These are phyloP conservation scores for Guadua angustifolia DNA, from an alignment of 176 grass and related monocot species.

Conservation along the genomic window DNA sequence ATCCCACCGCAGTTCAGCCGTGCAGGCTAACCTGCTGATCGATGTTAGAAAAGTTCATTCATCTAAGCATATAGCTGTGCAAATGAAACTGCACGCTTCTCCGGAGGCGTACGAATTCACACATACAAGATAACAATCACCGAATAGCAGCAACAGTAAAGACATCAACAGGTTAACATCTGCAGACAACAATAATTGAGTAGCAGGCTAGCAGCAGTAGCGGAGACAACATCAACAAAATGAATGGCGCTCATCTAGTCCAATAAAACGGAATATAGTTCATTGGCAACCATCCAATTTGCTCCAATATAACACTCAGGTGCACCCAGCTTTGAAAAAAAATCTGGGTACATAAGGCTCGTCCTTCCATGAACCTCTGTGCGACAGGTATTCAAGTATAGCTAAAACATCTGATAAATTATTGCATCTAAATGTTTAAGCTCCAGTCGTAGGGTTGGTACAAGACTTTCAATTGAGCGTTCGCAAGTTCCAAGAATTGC, in stretches of 20 bases:
- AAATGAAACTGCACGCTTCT: not conserved
- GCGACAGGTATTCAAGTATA: constrained; percentile 35
- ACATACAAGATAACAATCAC: not conserved
- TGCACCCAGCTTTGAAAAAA: not conserved
- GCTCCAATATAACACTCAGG: not conserved
- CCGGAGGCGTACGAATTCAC: not conserved
- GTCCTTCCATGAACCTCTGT: constrained; percentile 13
- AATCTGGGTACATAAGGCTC: not conserved
- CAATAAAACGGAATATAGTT: not conserved
- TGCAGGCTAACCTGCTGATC: no score
- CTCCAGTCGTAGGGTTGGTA: constrained; percentile 92
- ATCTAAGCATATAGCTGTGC: not conserved
- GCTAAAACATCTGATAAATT: constrained; percentile 28
- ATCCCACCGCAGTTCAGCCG: no score
- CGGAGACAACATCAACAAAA: not conserved
- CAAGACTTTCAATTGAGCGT: constrained; percentile 69
- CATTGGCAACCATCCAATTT: not conserved
- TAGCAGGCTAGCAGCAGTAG: not conserved
- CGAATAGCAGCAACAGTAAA: not conserved
- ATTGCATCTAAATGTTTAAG: constrained; percentile 61
- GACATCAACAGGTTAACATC: not conserved
- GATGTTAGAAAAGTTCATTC: no score
- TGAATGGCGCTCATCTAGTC: not conserved
- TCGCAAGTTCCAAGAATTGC: constrained; percentile 71
- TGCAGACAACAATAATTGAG: not conserved